Base-by-base conservation (phyloP, 2,329 filamentous ascomycete species). In the Botryosphaeria dothidea region DNA sequence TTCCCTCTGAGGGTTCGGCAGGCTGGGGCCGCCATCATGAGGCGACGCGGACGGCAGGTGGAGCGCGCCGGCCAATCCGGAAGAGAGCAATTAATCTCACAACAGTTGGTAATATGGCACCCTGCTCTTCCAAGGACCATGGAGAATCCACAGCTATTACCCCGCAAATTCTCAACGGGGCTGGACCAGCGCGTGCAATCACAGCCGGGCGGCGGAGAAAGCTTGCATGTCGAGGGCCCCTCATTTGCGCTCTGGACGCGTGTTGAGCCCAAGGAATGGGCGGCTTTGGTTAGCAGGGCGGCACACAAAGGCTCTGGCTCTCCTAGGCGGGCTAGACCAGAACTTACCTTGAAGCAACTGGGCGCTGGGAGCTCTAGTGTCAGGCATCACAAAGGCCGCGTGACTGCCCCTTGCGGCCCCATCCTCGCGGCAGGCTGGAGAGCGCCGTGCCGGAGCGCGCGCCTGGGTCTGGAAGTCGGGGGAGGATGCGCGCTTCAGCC, bases 381-480 rank as follows among this genome's bases (percentile, higher is more conserved):
- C 56, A 60, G 56, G 56, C 43, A 60, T 46, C 36, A 25, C 56
- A 60, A 58, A 25, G 49, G 49, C 49, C 49, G 49, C 49, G 48
- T 54, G 49, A 54, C 48, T 64, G 61, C 48, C 51, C 61, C 61
- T 64, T 45, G 51, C 61, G 61, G 61, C 61, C 48, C 61, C 61
- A 64, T 56, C 61, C 36, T 46, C 51, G 61, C 60, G 49, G 60
- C 60, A 25, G 60, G 23, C 52, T 58, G 54, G 54, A 45, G 54
- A 58, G 54, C 54, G 38, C 54, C 54, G 54, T 58, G 11, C 54
- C 60, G 60, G 48, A 31, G 60, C 23, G 21, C 31, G 21, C 27
- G 29, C 27, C 19, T 38, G 34, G 27, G 52, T 56, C 51, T 38
- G 31, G 51, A n/a, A n/a, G n/a, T n/a, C n/a, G n/a, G n/a, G n/a